A percentile compares a stretch with the other conserved stretches of the same genome.
phyloP scores from a whole-genome alignment of 2,329 filamentous ascomycete species.

The Aspergillus flavus region DNA sequence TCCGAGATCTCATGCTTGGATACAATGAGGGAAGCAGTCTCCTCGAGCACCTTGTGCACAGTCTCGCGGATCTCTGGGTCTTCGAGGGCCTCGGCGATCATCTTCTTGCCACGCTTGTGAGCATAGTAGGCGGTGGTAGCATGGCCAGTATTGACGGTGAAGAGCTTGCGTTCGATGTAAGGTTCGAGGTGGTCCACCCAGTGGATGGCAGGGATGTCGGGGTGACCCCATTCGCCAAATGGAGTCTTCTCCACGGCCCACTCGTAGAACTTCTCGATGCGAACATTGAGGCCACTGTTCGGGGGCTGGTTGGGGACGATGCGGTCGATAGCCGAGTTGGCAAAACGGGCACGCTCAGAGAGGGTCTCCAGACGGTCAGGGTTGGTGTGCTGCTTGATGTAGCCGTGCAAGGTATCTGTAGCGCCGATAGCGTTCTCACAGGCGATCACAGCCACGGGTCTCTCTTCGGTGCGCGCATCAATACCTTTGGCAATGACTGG shows the following conservation, averaged over 20 bases:
- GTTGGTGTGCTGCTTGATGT: constrained; percentile 78
- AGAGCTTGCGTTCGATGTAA: constrained; percentile 99
- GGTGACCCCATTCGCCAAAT: constrained; percentile 71
- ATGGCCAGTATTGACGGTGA: constrained; percentile 98
- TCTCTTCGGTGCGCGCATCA: constrained; percentile 66
- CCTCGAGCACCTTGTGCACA: constrained; percentile 76
- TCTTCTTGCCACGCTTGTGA: constrained; percentile 80
- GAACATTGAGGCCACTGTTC: constrained; percentile 81
- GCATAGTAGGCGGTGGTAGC: constrained; percentile 96
- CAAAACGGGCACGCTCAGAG: constrained; percentile 77
- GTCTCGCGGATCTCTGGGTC: constrained; percentile 78
- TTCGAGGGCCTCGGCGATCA: constrained; percentile 84
- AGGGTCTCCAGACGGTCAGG: constrained; percentile 68
- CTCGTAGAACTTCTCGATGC: constrained; percentile 98
- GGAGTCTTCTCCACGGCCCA: constrained; percentile 93
- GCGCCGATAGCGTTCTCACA: constrained; percentile 98
- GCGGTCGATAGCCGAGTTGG: constrained; percentile 97
- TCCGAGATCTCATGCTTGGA: constrained; percentile 79
- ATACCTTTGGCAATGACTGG: constrained; percentile 95
- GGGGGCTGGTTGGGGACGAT: constrained; percentile 91
- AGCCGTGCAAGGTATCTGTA: constrained; percentile 80
- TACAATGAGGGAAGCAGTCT: constrained; percentile 85
- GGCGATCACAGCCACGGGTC: constrained; percentile 86
- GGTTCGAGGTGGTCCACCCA: constrained; percentile 90
- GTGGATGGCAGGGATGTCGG: constrained; percentile 82